A percentile compares a stretch with the other conserved stretches of the same genome.
phyloP scores from a whole-genome alignment of 768 basidiomycete genomes.

The Inosperma sp. region DNA sequence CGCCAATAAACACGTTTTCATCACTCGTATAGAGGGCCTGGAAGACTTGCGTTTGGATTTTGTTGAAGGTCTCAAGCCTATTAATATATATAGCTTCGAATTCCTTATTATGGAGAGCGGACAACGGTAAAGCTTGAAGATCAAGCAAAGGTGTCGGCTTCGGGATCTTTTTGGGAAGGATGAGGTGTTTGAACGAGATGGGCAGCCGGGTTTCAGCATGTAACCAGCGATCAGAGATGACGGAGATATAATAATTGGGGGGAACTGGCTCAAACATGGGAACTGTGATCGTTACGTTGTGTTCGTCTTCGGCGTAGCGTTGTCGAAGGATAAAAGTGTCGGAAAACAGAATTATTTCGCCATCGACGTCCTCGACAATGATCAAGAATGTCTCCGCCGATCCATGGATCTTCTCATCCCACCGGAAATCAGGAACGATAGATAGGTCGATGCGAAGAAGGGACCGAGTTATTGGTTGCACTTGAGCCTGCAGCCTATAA shows the following conservation, averaged over 20 bases:
- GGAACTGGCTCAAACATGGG: constrained; percentile 97
- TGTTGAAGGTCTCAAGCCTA: constrained; percentile 87
- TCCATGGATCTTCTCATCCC: constrained; percentile 95
- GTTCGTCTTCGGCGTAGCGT: constrained; percentile 89
- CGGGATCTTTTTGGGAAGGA: constrained; percentile 96
- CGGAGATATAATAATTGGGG: constrained; percentile 95
- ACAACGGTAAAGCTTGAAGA: constrained; percentile 83
- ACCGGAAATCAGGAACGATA: constrained; percentile 95
- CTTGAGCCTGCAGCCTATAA: constrained; percentile 84
- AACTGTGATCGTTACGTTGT: constrained; percentile 90
- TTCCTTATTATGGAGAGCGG: constrained; percentile 90
- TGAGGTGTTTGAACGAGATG: constrained; percentile 96
- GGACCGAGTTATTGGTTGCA: constrained; percentile 93
- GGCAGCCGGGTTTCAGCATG: constrained; percentile 93
- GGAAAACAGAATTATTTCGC: constrained; percentile 93
- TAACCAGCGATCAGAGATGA: constrained; percentile 93
- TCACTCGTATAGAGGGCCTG: constrained; percentile 95
- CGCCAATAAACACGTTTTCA: constrained; percentile 95
- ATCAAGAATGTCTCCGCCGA: constrained; percentile 88
- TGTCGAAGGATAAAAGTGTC: constrained; percentile 91
- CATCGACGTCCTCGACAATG: constrained; percentile 94
- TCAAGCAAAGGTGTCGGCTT: constrained; percentile 89
- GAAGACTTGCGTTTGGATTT: constrained; percentile 99
- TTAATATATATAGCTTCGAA: constrained; percentile 83
- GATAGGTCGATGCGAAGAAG: constrained; percentile 90